These are phyloP conservation scores for Cercophora sp. DNA, from an alignment of 495 filamentous ascomycete species.

Conservation along the genomic window DNA sequence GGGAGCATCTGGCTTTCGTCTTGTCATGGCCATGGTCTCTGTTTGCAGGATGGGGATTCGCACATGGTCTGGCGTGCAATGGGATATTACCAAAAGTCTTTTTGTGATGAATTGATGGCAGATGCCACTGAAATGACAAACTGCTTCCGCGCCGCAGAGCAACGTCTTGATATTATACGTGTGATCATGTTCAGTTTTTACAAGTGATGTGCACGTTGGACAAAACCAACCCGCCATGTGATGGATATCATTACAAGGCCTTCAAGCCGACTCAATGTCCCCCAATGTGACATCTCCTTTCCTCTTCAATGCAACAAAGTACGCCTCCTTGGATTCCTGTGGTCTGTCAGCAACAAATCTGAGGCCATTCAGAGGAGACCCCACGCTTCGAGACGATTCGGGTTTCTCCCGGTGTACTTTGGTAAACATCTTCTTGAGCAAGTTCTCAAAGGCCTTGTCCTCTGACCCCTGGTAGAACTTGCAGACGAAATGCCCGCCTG, in stretches of 20 bases:
- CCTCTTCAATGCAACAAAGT: conserved; percentile 72
- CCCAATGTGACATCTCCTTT: conserved; percentile 40
- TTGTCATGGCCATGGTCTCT: conserved; percentile 8
- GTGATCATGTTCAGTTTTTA: background rate
- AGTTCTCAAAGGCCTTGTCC: conserved; percentile 70
- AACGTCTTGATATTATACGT: background rate
- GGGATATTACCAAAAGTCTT: conserved; percentile 17
- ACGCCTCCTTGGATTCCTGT: conserved; percentile 88
- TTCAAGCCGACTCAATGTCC: conserved; percentile 20
- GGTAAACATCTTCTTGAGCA: conserved; percentile 68
- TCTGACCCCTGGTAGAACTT: conserved; percentile 94
- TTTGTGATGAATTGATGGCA: conserved; percentile 13
- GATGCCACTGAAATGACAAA: too few relatives aligned
- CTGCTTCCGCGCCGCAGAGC: too few relatives aligned
- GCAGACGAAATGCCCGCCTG: conserved; percentile 85
- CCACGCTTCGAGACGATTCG: conserved; percentile 78
- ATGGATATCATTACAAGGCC: too few relatives aligned
- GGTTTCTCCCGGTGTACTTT: conserved; percentile 85
- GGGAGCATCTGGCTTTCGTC: conserved; percentile 4
- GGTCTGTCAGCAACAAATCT: background rate
- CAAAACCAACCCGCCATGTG: too few relatives aligned
- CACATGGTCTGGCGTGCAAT: conserved; percentile 13
- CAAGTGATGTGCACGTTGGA: conserved; percentile 8
- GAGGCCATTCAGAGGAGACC: conserved; percentile 21
- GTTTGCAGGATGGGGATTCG: conserved; percentile 3